Conservation (phyloP, 352 stramenopile species). For the Halophytophthora polymorphica region DNA sequence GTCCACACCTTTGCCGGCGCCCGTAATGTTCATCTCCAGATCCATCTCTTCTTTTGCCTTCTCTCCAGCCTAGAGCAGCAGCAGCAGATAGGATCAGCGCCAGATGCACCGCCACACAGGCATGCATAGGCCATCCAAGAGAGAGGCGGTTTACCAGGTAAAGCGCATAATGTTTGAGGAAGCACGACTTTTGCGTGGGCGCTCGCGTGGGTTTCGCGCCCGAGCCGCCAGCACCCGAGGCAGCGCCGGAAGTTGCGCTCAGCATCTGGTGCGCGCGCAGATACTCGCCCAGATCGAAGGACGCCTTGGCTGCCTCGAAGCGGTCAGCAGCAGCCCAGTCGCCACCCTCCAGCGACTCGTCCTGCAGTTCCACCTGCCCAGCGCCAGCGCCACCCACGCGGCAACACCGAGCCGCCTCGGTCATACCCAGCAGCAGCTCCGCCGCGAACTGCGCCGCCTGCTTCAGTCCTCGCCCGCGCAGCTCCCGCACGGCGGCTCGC, state of each 20-base stretch:
- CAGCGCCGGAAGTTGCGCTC: not conserved
- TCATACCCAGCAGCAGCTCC: constrained; percentile 73
- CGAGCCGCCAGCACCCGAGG: not conserved
- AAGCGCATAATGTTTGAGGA: constrained; percentile 74
- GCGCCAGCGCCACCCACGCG: not conserved
- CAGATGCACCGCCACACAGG: not conserved
- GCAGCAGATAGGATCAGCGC: not conserved
- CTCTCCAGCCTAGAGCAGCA: constrained; percentile 52
- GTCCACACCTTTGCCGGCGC: constrained; percentile 31
- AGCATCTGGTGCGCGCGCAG: constrained; percentile 71
- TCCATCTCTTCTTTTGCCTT: constrained; percentile 80
- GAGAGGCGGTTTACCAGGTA: constrained; percentile 47
- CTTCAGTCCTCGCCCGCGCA: constrained; percentile 60
- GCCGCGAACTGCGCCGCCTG: constrained; percentile 69
- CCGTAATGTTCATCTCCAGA: constrained; percentile 64
- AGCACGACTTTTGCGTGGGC: constrained; percentile 40
- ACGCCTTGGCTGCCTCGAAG: constrained; percentile 65
- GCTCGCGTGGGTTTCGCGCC: constrained; percentile 1
- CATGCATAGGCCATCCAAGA: not conserved
- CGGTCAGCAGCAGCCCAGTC: constrained; percentile 29
- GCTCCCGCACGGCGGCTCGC: constrained; percentile 41
- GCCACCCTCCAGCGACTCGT: constrained; percentile 2
- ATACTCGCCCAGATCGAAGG: constrained; percentile 73
- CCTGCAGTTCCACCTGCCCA: not conserved
- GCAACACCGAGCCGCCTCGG: constrained; percentile 25